Base-by-base conservation (phyloP, 805 yeast genomes). In the Saccharomyces mikatae region DNA sequence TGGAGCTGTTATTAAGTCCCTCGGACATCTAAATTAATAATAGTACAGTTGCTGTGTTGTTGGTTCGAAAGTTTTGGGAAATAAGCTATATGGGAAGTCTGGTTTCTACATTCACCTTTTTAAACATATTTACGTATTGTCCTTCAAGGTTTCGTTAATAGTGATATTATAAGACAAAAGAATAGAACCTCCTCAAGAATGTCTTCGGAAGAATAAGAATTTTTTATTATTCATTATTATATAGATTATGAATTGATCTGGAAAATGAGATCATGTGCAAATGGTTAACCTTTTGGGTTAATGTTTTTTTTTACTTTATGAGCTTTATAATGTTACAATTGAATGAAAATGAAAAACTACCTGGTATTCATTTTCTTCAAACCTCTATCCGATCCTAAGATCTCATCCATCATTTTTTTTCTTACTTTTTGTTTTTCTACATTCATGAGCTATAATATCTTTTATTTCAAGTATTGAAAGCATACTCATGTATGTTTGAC, bases 1-100 rank as follows among this genome's bases (percentile, higher is more conserved):
- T 21, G 24, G 63, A 57, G 2, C 27, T 32, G 30, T 52, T 52
- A 21, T 54, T 52, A 17, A 58, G 30, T 28, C 26, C 48, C 22
- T 47, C 24, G 9, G 50, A 17, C 55, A 49, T 51, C 13, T n/a
- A 17, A 17, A 17, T 17, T 36, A 2, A 17, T 17, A 36, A n/a
- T 36, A 4, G 44, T 6, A 1, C 4, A 22, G 11, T 9, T 44
- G 21, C 28, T 44, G 26, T 44, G 10, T 17, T 2, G 26, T 44
- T 26, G 26, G 26, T 44, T 44, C 17, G 17, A 17, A n/a, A 3
- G 13, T 44, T 1, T 11, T 44, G 13, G n/a, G 49, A 11, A 27
- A 52, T 17, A n/a, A 9, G 9, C 2, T 2, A 24, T 24, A 24
- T 24, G 26, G 26, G 26, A 24, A 2, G 26, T 28, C 17, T 28